These are phyloP conservation scores for Mortierella sp. DNA, from an alignment of 371 early-diverging fungal species.

Conservation along the genomic window DNA sequence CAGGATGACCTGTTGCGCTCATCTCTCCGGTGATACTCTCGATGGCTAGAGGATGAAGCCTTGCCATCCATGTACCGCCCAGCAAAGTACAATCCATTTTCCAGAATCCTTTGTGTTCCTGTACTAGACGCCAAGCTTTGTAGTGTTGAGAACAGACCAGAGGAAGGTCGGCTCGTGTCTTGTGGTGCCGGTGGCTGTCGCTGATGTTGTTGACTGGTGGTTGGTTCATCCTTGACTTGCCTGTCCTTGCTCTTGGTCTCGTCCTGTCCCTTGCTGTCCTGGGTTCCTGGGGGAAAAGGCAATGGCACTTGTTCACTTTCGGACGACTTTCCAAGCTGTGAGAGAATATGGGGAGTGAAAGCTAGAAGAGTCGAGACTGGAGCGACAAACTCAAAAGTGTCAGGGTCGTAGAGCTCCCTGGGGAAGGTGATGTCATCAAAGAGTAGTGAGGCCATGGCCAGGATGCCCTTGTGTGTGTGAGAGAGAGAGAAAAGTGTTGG, in stretches of 20 bases:
- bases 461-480: no score
- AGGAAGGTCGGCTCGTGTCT: neutral
- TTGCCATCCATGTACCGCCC: constrained; percentile 33
- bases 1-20: constrained; percentile 8
- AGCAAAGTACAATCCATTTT: constrained; percentile 39
- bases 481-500: no score
- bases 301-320: constrained; percentile 37
- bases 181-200: neutral
- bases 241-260: constrained; percentile 36
- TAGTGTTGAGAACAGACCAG: constrained; percentile 31
- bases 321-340: constrained; percentile 54
- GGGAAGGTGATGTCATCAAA: constrained; percentile 70
- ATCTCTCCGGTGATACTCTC: neutral
- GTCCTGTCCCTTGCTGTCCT: neutral
- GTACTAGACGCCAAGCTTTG: constrained; percentile 18
- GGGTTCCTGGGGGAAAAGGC: constrained; percentile 11
- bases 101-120: constrained; percentile 14
- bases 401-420: constrained; percentile 60
- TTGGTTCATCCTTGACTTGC: constrained; percentile 1
- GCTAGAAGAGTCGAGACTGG: constrained; percentile 63
- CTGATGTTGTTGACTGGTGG: constrained; percentile 10
- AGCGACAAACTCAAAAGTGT: constrained; percentile 60
- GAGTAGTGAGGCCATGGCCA: constrained; percentile 55
- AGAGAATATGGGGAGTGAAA: constrained; percentile 67
- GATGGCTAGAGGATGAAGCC: constrained; percentile 1